Percentiles rank a stretch among this genome's conserved stretches.
Conservation (phyloP, 169 alveolate species). For the Cryptosporidium sp. region DNA sequence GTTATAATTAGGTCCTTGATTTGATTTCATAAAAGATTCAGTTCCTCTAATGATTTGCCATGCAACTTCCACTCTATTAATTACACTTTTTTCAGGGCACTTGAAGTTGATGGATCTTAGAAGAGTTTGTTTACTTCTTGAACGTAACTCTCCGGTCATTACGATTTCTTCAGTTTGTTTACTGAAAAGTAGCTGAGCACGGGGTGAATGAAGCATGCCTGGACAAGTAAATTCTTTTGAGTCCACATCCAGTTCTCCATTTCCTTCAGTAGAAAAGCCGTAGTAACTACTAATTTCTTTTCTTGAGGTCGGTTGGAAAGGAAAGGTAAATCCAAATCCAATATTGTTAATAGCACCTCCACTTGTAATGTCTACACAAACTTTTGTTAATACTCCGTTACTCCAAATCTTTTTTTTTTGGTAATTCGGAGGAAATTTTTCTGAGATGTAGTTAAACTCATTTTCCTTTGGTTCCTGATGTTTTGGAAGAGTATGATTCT, state of each 20-base stretch:
- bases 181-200: conserved; percentile 51
- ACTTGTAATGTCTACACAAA: conserved; percentile 31
- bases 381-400: conserved; percentile 56
- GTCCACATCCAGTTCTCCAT: conserved; percentile 56
- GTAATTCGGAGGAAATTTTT: conserved; percentile 27
- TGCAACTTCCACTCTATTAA: conserved; percentile 61
- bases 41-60: conserved; percentile 40
- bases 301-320: conserved; percentile 45
- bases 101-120: conserved; percentile 54
- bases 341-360: conserved; percentile 42
- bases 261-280: conserved; percentile 52
- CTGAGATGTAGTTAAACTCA: neutral
- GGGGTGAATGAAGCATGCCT: conserved; percentile 64
- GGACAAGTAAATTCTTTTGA: conserved; percentile 34
- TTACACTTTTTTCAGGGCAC: conserved; percentile 68
- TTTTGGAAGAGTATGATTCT: neutral
- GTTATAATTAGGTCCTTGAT: neutral
- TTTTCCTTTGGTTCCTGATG: neutral
- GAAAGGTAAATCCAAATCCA: conserved; percentile 45
- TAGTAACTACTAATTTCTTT: conserved; percentile 5
- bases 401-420: conserved; percentile 37
- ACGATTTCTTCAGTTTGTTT: conserved; percentile 56
- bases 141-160: conserved; percentile 28
- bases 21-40: neutral
- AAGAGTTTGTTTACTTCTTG: conserved; percentile 54